A percentile compares a stretch with the other conserved stretches of the same genome.
phyloP scores from a whole-genome alignment of 2,329 filamentous ascomycete genomes.

The Fusarium avenaceum region DNA sequence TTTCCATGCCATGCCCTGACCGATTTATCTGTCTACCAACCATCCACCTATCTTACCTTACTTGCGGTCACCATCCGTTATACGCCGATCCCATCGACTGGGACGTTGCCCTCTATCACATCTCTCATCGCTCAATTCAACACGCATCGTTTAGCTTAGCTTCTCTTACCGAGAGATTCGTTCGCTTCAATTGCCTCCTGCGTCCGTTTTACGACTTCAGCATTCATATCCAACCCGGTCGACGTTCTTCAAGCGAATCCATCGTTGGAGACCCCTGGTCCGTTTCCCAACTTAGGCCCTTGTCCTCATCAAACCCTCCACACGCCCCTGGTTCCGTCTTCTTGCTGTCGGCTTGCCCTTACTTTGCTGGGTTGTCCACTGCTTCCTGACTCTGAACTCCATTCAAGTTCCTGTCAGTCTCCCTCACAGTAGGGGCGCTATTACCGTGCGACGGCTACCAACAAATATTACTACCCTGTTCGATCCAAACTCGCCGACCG shows the following conservation, averaged over 20 bases:
- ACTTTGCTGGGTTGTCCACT: constrained; percentile 31
- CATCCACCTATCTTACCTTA: constrained; percentile 20
- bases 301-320: constrained; percentile 50
- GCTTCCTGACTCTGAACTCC: constrained; percentile 37
- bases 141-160: constrained; percentile 29
- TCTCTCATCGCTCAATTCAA: constrained; percentile 16
- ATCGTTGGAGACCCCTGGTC: constrained; percentile 39
- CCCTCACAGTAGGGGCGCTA: constrained; percentile 40
- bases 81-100: constrained; percentile 33
- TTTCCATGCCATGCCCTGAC: constrained; percentile 17
- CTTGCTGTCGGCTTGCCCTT: constrained; percentile 29
- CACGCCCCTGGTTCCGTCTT: constrained; percentile 44
- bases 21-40: constrained; percentile 8
- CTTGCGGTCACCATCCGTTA: constrained; percentile 23
- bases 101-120: constrained; percentile 28
- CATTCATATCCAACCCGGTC: constrained; percentile 23
- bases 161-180: constrained; percentile 23
- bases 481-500: constrained; percentile 31
- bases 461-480: constrained; percentile 32
- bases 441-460: constrained; percentile 39
- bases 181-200: constrained; percentile 36
- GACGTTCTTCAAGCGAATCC: constrained; percentile 42
- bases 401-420: constrained; percentile 36
- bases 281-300: constrained; percentile 43
- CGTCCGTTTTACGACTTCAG: constrained; percentile 21